Conservation (phyloP, 371 early-diverging fungal species). For the Mortierella sp. region DNA sequence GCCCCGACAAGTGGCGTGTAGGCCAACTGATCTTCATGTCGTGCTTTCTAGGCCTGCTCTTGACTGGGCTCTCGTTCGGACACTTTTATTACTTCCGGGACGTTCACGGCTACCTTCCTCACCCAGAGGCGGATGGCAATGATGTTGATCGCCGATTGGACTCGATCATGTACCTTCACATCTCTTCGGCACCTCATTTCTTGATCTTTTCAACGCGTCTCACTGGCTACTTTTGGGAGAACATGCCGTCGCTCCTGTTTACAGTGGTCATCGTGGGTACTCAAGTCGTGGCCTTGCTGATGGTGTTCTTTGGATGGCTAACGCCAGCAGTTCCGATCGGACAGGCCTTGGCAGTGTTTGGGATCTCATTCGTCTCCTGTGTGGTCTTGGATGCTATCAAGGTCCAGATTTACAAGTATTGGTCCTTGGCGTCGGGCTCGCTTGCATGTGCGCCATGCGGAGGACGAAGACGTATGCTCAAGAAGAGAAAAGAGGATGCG, state of each 20-base stretch:
- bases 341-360: conserved; percentile 71
- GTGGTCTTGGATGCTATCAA: conserved; percentile 88
- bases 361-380: conserved; percentile 74
- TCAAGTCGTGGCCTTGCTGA: conserved; percentile 88
- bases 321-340: conserved; percentile 61
- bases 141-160: conserved; percentile 59
- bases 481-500: conserved; percentile 19
- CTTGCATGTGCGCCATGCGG: conserved; percentile 31
- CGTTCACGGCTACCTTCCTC: conserved; percentile 52
- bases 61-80: conserved; percentile 83
- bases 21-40: conserved; percentile 89
- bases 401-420: conserved; percentile 79
- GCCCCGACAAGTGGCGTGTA: conserved; percentile 93
- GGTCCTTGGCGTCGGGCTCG: conserved; percentile 57
- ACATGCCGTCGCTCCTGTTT: conserved; percentile 77
- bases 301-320: conserved; percentile 82
- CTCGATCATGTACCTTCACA: conserved; percentile 91
- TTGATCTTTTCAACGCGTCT: conserved; percentile 92
- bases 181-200: conserved; percentile 92
- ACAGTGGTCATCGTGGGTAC: conserved; percentile 83
- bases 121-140: conserved; percentile 27
- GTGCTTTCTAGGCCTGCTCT: conserved; percentile 73
- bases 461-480: conserved; percentile 21
- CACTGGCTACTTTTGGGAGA: conserved; percentile 86
- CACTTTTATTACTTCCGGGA: conserved; percentile 84